Conservation (phyloP, 805 yeast genomes). For the Debaryomyces prosopidis region DNA sequence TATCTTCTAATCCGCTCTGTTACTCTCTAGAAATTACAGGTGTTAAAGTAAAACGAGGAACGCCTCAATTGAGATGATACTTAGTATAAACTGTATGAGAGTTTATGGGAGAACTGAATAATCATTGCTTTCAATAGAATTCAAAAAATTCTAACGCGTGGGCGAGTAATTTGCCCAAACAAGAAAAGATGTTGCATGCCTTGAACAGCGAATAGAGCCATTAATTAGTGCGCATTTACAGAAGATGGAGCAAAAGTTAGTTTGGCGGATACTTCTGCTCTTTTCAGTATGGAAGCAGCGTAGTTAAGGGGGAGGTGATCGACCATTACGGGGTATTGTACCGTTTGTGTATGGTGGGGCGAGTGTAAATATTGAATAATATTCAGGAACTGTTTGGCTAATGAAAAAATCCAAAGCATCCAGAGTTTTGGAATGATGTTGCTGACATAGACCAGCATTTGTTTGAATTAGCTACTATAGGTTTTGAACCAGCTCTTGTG, state of each 20-base stretch:
- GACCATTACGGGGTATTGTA: conserved; percentile 32
- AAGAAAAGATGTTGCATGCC: conserved; percentile 8
- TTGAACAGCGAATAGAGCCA: conserved; percentile 8
- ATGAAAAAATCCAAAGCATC: conserved; percentile 24
- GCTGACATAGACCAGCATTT: conserved; percentile 20
- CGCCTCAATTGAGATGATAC: no score
- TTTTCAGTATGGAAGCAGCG: conserved; percentile 20
- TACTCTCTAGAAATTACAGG: no score
- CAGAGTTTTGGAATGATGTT: conserved; percentile 26
- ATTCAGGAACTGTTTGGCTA: conserved; percentile 20
- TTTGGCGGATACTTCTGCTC: conserved; percentile 20
- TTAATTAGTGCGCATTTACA: conserved; percentile 9
- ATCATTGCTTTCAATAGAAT: no score
- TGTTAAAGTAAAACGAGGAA: no score
- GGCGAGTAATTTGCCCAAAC: conserved; percentile 4
- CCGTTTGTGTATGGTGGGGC: conserved; percentile 20
- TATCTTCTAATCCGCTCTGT: no score
- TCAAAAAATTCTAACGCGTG: conserved; percentile 1
- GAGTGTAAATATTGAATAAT: conserved; percentile 21
- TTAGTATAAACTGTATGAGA: no score
- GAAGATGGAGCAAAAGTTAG: conserved; percentile 14
- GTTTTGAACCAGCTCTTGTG: conserved; percentile 19
- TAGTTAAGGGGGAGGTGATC: conserved; percentile 26
- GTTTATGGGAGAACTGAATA: no score
- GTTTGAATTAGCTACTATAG: conserved; percentile 30